Conservation (phyloP, 2,329 filamentous ascomycete species). For the Zasmidium angulare region DNA sequence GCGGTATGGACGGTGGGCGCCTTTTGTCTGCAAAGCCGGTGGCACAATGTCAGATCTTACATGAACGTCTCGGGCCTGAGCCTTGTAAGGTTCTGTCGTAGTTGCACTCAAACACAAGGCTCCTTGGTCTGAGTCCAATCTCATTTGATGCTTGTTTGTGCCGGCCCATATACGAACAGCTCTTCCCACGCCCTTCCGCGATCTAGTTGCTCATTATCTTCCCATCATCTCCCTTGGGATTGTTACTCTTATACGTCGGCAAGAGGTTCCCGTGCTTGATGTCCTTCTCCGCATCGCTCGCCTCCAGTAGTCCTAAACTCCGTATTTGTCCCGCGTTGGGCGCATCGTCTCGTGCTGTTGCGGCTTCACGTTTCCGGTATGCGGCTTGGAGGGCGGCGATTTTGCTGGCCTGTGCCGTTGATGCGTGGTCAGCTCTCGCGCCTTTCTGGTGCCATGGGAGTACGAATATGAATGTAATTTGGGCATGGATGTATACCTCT, state of each 20-base stretch:
- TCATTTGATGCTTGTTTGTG: no score
- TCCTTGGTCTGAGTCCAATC: no score
- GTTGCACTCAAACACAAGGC: slow-evolving; percentile 4
- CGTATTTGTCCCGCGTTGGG: slow-evolving; percentile 84
- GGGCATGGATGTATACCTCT: slow-evolving; percentile 64
- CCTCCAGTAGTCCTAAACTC: slow-evolving; percentile 75
- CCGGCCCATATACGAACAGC: no score
- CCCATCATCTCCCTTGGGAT: slow-evolving; percentile 13
- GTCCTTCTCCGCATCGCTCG: slow-evolving; percentile 72
- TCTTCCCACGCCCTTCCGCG: not conserved
- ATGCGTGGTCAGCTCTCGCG: not conserved
- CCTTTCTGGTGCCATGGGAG: not conserved
- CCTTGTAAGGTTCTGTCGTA: no score
- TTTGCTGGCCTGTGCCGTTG: slow-evolving; percentile 65
- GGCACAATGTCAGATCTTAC: slow-evolving; percentile 17
- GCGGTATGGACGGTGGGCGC: slow-evolving; percentile 41
- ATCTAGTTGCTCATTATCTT: not conserved
- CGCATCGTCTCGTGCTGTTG: slow-evolving; percentile 74
- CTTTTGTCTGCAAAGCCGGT: slow-evolving; percentile 25
- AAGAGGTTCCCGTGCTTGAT: slow-evolving; percentile 46
- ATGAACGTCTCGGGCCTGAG: no score
- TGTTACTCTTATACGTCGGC: slow-evolving; percentile 34
- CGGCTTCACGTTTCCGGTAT: slow-evolving; percentile 75
- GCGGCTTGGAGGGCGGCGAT: slow-evolving; percentile 76
- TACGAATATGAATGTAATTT: not conserved